Conservation (phyloP, 371 early-diverging fungal species). For the Conidiobolus incongruus region DNA sequence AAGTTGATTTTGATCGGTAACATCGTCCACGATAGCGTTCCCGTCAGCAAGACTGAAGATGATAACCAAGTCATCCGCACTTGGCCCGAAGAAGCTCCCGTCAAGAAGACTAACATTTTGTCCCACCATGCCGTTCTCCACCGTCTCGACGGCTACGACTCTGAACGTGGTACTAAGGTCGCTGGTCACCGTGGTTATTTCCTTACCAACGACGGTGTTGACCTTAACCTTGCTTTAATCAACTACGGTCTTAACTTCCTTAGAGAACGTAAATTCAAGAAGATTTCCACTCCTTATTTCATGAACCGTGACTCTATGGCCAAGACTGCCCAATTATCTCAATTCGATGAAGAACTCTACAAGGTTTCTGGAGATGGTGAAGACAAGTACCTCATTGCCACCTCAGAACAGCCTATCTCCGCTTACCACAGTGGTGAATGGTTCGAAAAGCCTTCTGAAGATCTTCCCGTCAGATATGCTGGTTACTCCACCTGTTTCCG, state of each 20-base stretch:
- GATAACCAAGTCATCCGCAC: constrained; percentile 63
- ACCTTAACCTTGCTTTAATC: constrained; percentile 89
- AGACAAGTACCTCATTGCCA: constrained; percentile 95
- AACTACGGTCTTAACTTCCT: constrained; percentile 96
- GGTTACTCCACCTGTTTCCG: constrained; percentile 99
- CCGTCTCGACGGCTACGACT: constrained; percentile 81
- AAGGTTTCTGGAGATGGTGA: constrained; percentile 79
- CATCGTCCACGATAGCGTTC: constrained; percentile 86
- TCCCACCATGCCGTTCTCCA: constrained; percentile 87
- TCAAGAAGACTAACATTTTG: constrained; percentile 43
- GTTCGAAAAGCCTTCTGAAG: constrained; percentile 77
- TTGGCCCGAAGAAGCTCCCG: constrained; percentile 32
- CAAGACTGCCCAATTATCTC: constrained; percentile 94
- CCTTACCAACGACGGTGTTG: constrained; percentile 86
- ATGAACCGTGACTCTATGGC: constrained; percentile 97
- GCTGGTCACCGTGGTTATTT: constrained; percentile 99
- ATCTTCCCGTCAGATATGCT: constrained; percentile 79
- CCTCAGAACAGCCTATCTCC: constrained; percentile 98
- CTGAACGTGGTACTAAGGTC: constrained; percentile 85
- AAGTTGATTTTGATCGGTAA: constrained; percentile 80
- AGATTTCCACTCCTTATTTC: constrained; percentile 97
- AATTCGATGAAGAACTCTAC: constrained; percentile 99
- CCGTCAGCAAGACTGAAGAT: constrained; percentile 18
- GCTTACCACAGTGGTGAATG: constrained; percentile 95
- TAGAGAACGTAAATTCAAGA: constrained; percentile 66